Percentiles rank a stretch among this genome's conserved stretches.
phyloP scores from a whole-genome alignment of 2,329 filamentous ascomycete species.

The Trichoderma harzianum region DNA sequence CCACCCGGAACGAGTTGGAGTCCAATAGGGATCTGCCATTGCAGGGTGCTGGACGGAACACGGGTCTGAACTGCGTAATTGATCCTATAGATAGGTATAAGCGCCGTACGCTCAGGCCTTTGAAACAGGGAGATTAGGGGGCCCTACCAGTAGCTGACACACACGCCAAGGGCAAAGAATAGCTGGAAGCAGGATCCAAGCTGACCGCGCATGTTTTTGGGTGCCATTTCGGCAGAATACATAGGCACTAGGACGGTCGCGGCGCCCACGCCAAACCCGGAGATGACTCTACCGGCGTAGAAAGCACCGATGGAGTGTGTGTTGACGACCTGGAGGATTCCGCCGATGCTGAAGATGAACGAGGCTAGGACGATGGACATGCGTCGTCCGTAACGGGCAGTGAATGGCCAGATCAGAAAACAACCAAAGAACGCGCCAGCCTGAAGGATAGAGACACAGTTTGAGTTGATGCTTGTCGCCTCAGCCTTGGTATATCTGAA shows the following conservation, averaged over 20 bases:
- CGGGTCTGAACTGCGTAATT: background rate
- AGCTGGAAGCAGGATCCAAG: background rate
- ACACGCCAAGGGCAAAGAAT: background rate
- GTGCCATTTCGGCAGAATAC: conserved; percentile 42
- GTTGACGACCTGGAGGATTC: conserved; percentile 34
- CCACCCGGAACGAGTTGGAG: conserved; percentile 56
- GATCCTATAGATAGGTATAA: background rate
- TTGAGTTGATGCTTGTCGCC: conserved; percentile 19
- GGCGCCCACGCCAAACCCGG: conserved; percentile 50
- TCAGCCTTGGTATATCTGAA: background rate
- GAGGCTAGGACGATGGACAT: conserved; percentile 44
- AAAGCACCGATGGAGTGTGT: conserved; percentile 37
- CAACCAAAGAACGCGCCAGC: conserved; percentile 42
- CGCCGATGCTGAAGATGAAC: conserved; percentile 39
- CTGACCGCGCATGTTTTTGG: conserved; percentile 47
- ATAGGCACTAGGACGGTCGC: conserved; percentile 47
- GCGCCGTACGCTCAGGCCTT: background rate
- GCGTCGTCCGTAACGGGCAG: conserved; percentile 46
- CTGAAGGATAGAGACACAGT: conserved; percentile 39
- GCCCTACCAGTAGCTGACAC: background rate
- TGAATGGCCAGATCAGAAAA: conserved; percentile 43
- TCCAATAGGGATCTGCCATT: conserved; percentile 55
- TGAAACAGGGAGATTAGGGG: background rate
- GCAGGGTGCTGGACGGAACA: background rate
- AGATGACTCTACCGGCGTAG: conserved; percentile 48